Evolutionary conservation across 2,329 filamentous ascomycete species (phyloP).

Genomic region (Exutisphaerella laricina): DNA sequence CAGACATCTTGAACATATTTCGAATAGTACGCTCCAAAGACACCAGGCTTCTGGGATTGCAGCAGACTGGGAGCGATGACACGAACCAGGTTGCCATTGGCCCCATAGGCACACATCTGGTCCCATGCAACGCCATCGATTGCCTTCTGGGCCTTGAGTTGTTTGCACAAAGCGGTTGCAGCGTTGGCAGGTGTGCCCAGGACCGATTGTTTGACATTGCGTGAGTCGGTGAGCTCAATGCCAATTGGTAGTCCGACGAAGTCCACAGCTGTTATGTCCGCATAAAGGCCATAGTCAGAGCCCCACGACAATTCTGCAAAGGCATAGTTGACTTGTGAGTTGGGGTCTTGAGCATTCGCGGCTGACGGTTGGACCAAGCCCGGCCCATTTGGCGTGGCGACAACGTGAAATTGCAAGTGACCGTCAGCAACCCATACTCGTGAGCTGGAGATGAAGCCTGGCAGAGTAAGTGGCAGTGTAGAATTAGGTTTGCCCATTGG

Average conservation of each 20-base stretch:
- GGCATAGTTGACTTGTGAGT: constrained; percentile 39
- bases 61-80: constrained; percentile 40
- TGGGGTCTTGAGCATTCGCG: constrained; percentile 36
- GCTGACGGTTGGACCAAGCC: constrained; percentile 48
- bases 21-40: constrained; percentile 49
- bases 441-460: constrained; percentile 39
- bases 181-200: constrained; percentile 56
- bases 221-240: constrained; percentile 47
- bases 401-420: constrained; percentile 41
- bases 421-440: constrained; percentile 46
- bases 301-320: constrained; percentile 44
- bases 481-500: constrained; percentile 34
- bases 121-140: constrained; percentile 57
- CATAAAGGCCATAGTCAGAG: constrained; percentile 40
- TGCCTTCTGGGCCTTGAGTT: constrained; percentile 49
- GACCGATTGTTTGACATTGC: constrained; percentile 42
- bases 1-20: constrained; percentile 48
- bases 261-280: constrained; percentile 36
- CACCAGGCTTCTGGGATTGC: constrained; percentile 39
- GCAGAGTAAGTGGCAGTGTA: constrained; percentile 37
- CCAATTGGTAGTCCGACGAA: constrained; percentile 44
- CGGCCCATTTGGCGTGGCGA: constrained; percentile 32
- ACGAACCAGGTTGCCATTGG: constrained; percentile 34
- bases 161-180: constrained; percentile 49
- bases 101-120: constrained; percentile 48